Conservation (phyloP, 2,329 filamentous ascomycete genomes). For the Cladosporium colombiae region DNA sequence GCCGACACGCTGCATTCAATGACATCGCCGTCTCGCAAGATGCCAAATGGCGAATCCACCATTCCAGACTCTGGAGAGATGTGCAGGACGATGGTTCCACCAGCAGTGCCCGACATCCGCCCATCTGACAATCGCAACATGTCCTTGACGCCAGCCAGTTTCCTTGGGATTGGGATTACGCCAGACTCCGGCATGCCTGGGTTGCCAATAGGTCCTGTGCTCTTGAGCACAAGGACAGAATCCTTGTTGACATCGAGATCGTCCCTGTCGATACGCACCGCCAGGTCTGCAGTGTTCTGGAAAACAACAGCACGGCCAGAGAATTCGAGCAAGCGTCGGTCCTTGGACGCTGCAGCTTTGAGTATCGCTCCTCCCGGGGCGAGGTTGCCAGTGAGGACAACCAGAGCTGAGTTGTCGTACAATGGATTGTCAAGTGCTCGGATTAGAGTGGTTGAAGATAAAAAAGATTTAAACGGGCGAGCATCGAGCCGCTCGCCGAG, state of each 20-base stretch:
- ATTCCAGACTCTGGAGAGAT: constrained; percentile 55
- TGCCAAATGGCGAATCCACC: constrained; percentile 49
- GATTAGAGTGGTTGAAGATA: constrained; percentile 46
- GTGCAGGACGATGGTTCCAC: constrained; percentile 57
- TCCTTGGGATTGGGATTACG: constrained; percentile 53
- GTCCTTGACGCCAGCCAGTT: constrained; percentile 53
- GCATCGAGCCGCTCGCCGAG: constrained; percentile 49
- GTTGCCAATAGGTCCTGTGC: constrained; percentile 54
- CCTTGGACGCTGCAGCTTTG: constrained; percentile 54
- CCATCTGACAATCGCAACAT: constrained; percentile 58
- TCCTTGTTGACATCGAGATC: constrained; percentile 46
- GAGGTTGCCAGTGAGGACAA: constrained; percentile 50
- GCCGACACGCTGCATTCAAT: constrained; percentile 49
- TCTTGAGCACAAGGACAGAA: constrained; percentile 51
- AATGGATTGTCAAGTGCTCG: constrained; percentile 48
- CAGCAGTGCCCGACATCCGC: constrained; percentile 58
- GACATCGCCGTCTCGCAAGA: constrained; percentile 51
- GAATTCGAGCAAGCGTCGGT: constrained; percentile 47
- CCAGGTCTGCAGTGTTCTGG: constrained; percentile 50
- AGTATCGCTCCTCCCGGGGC: constrained; percentile 52
- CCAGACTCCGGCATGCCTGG: constrained; percentile 57
- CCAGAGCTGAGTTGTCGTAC: constrained; percentile 48
- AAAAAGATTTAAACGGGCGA: constrained; percentile 45
- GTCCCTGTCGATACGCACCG: constrained; percentile 49
- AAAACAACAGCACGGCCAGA: constrained; percentile 52